These are phyloP conservation scores for Leccinum variabile DNA, from an alignment of 1,284 basidiomycete genomes.

Conservation along the genomic window DNA sequence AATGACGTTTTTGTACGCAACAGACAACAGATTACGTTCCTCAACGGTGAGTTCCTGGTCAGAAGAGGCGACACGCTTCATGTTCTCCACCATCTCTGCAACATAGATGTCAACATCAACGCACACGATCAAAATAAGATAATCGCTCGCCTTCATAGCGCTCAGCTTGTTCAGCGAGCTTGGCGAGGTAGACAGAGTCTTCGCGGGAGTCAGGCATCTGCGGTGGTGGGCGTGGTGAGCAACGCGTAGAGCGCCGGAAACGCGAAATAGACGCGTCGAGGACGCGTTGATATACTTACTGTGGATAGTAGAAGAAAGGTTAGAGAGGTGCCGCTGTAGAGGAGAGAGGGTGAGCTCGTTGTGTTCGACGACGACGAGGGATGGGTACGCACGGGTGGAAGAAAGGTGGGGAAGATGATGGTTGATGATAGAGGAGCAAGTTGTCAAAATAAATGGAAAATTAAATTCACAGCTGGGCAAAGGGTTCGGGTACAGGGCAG, in stretches of 20 bases:
- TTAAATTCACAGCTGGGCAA: constrained; percentile 52
- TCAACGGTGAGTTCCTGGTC: constrained; percentile 99
- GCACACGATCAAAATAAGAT: constrained; percentile 9
- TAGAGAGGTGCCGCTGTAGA: constrained; percentile 7
- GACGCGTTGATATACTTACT: constrained; percentile 38
- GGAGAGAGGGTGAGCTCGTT: constrained; percentile 33
- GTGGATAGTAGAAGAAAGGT: constrained; percentile 23
- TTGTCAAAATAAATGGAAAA: constrained; percentile 47
- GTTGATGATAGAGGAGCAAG: constrained; percentile 46
- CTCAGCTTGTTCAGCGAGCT: constrained; percentile 99
- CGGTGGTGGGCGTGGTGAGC: constrained; percentile 24
- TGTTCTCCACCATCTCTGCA: constrained; percentile 97
- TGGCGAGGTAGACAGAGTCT: constrained; percentile 98
- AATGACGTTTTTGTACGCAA: constrained; percentile 99
- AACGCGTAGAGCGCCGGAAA: constrained; percentile 15
- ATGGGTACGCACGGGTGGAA: constrained; percentile 32
- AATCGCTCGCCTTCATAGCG: constrained; percentile 85
- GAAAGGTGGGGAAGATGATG: constrained; percentile 43
- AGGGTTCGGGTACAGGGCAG: constrained; percentile 46
- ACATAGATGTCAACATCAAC: constrained; percentile 18
- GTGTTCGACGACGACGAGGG: constrained; percentile 34
- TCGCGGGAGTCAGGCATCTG: constrained; percentile 88
- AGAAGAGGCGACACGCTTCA: constrained; percentile 96
- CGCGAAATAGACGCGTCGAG: constrained; percentile 35
- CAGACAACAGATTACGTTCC: constrained; percentile 98